Conservation (phyloP, 257 asterid genomes). For the Solanum rostratum region DNA sequence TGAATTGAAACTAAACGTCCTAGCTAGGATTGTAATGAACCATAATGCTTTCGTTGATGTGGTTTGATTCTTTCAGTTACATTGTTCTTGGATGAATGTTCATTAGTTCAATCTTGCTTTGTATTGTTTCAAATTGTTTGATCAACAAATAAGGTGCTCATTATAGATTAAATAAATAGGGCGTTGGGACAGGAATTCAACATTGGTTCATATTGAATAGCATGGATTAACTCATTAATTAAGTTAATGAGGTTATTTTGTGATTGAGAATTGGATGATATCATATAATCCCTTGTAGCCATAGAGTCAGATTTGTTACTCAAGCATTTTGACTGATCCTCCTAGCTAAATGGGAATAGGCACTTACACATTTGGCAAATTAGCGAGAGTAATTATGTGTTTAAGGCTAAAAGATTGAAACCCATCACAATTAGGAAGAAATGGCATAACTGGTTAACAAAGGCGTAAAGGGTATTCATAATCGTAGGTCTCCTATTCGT, state of each 20-base stretch:
- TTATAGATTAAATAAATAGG: neutral
- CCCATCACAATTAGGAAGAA: neutral
- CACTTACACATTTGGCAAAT: neutral
- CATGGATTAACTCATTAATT: neutral
- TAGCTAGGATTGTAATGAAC: neutral
- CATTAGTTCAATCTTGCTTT: neutral
- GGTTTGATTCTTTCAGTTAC: neutral
- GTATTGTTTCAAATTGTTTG: neutral
- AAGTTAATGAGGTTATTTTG: neutral
- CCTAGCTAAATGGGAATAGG: neutral
- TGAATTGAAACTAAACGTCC: neutral
- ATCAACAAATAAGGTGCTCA: neutral
- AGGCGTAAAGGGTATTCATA: neutral
- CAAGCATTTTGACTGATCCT: neutral
- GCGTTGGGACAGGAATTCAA: neutral
- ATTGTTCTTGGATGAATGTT: neutral
- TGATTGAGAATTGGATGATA: neutral
- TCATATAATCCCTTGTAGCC: neutral
- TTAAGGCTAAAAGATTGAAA: neutral
- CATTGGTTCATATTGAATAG: neutral
- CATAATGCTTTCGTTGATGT: neutral
- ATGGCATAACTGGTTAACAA: neutral
- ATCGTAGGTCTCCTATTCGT: neutral
- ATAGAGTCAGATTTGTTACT: neutral
- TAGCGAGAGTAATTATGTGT: neutral